Evolutionary conservation across 2,329 filamentous ascomycete species (phyloP), one percentile per base, ranked within the genome.

Genomic region (Truncatella angustata): DNA sequence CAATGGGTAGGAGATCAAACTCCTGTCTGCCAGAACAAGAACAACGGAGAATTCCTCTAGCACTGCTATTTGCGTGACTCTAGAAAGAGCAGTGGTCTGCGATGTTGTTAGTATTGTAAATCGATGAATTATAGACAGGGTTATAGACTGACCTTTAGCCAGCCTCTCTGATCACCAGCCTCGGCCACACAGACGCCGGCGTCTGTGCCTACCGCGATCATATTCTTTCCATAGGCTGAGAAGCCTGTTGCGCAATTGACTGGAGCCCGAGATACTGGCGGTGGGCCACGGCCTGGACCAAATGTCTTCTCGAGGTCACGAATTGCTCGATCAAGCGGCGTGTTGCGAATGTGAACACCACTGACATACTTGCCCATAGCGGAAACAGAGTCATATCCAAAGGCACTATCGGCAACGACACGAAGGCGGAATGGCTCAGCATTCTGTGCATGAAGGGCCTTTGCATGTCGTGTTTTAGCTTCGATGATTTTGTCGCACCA

Each of bases 171-270:
- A 65, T 97, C 93, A 48, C 88, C 85, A 49, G 90, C 86, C 59
- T 96, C 91, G 3, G 93, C 89, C 44, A 96, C 88, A 66, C 85
- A 99, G 4, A 99, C 90, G 28, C 94, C 94, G 68, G 89, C 92
- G 65, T 99, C 94, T 1, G 94, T 99, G 39, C 95, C 94, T 52
- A 99, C 88, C 10, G 93, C 94, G 60, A 96, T 87, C 80, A 97
- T 90, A 43, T 88, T 83, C 67, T 88, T 93, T 24, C 90, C 90
- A 65, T 86, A 88, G 0, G 88, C 88, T 24, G 85, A 86, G 70
- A 99, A 99, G 0, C 90, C 88, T 3, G 93, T 93, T 1, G 94
- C 90, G 68, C 94, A 99, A 66, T 99, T 94, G 58, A 99, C 92
- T 49, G 85, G 80, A 28, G 93, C 88, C 62, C 90, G 82, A 65